Percentiles rank a stretch among this genome's conserved stretches.
These are phyloP conservation scores for Boletus speciosus DNA, from an alignment of 768 basidiomycete genomes.

Conservation along the genomic window DNA sequence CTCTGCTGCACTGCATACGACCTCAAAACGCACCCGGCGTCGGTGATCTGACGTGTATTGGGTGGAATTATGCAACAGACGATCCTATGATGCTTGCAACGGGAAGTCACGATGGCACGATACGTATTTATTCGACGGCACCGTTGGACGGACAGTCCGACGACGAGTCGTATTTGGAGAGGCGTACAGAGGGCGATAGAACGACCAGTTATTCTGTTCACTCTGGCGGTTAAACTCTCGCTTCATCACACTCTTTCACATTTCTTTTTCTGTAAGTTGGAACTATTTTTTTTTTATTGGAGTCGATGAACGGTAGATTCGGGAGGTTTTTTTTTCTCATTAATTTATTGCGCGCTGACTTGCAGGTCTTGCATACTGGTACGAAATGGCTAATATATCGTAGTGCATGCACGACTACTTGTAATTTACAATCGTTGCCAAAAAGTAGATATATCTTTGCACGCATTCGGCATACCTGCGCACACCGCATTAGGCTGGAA, in stretches of 20 bases:
- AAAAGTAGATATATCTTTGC: slow-evolving; percentile 8
- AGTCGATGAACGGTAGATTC: slow-evolving; percentile 1
- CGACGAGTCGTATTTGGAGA: slow-evolving; percentile 23
- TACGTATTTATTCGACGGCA: slow-evolving; percentile 67
- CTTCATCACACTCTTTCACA: slow-evolving; percentile 2
- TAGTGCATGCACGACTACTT: slow-evolving; percentile 15
- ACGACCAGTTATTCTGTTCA: slow-evolving; percentile 25
- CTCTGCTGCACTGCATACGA: slow-evolving; percentile 66
- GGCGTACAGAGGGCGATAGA: slow-evolving; percentile 23
- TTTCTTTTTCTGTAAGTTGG: background rate
- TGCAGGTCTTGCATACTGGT: slow-evolving; percentile 18
- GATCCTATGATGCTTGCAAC: slow-evolving; percentile 58
- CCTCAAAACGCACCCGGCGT: slow-evolving; percentile 46
- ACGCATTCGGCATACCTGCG: background rate
- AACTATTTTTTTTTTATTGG: slow-evolving; percentile 14
- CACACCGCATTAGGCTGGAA: background rate
- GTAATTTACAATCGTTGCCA: slow-evolving; percentile 19
- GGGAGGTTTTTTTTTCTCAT: background rate
- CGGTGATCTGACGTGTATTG: slow-evolving; percentile 75
- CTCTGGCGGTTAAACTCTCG: slow-evolving; percentile 23
- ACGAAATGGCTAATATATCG: slow-evolving; percentile 28
- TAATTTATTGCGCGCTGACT: slow-evolving; percentile 25
- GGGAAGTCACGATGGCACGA: slow-evolving; percentile 72
- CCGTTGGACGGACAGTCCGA: slow-evolving; percentile 23
- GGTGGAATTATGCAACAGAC: slow-evolving; percentile 69